phyloP scores from a whole-genome alignment of 1,284 basidiomycete genomes.

The Malassezia japonica region DNA sequence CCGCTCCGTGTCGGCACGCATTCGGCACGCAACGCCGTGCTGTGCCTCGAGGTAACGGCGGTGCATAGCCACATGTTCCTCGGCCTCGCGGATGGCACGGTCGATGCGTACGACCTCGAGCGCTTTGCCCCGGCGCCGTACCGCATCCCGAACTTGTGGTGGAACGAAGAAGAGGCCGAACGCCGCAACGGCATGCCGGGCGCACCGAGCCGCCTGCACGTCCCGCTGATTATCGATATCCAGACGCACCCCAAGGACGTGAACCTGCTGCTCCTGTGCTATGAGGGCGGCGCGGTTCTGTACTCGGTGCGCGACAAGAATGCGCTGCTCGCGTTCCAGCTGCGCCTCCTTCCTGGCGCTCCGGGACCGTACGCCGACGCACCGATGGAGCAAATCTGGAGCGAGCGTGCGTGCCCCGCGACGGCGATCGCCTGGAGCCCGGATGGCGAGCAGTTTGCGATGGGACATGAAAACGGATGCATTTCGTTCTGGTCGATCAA shows the following conservation, averaged over 20 bases:
- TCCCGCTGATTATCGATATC: constrained; percentile 42
- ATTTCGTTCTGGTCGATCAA: constrained; percentile 77
- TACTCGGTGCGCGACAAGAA: constrained; percentile 34
- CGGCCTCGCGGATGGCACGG: constrained; percentile 49
- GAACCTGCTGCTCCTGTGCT: constrained; percentile 69
- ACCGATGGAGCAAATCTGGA: constrained; percentile 53
- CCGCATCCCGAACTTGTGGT: constrained; percentile 57
- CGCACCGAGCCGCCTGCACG: constrained; percentile 50
- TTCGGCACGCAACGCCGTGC: constrained; percentile 44
- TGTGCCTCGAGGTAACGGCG: constrained; percentile 60
- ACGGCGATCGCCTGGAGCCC: constrained; percentile 63
- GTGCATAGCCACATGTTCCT: constrained; percentile 65
- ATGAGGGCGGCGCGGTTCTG: constrained; percentile 57
- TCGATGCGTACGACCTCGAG: constrained; percentile 50
- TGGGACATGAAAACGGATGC: constrained; percentile 73
- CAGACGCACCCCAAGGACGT: constrained; percentile 67
- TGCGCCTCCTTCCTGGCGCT: constrained; percentile 37
- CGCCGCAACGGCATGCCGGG: constrained; percentile 56
- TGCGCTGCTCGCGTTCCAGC: constrained; percentile 31
- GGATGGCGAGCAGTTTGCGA: constrained; percentile 53
- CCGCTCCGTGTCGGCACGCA: constrained; percentile 31
- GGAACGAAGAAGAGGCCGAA: constrained; percentile 60
- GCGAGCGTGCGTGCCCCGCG: constrained; percentile 61
- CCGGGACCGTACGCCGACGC: constrained; percentile 52
- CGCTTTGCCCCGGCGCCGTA: constrained; percentile 40